Base-by-base conservation (phyloP, 2,329 filamentous ascomycete genomes). In the Ascochyta pisi region DNA sequence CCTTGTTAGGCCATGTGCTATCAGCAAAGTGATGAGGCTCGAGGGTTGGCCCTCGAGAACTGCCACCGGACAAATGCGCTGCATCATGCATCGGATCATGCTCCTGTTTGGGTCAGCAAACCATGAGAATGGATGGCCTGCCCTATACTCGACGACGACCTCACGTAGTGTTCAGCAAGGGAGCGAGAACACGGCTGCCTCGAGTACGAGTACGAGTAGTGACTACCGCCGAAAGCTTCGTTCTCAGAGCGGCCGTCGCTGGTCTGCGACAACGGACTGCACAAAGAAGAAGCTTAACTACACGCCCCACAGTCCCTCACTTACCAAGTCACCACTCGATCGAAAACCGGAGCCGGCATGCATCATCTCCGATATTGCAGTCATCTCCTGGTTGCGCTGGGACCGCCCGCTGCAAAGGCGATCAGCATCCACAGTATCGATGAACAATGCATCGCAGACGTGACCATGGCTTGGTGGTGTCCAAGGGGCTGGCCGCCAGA, bases 81-180 rank as follows among this genome's bases (percentile, higher is more conserved):
- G 62, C 65, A 65, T 58, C 57, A 51, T 69, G 71, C 71, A 64
- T 73, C 73, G 72, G 72, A 40, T 55, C 57, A 67, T 58, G 59
- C 60, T 40, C 71, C 68, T 52, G 38, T 69, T 73, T 53, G 57
- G 67, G 71, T 58, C 54, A 52, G 54, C 49, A 58, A 62, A 56
- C 38, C 40, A 51, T 60, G 60, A 39, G 38, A 42, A 66, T 66
- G 65, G 54, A 61, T 46, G 45, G 60, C 63, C 63, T 67, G 65
- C 54, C 64, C 67, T 69, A 73, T 69, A 69, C 50, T 64, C 60
- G 65, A 63, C 57, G 63, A 59, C 62, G 59, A 63, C 60, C 50
- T 64, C 59, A 61, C 54, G 59, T 63, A 60, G 50, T 51, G 58
- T 58, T 40, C 62, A 68, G 63, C 59, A 69, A 68, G 64, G 54